Evolutionary conservation across 2,329 filamentous ascomycete species (phyloP).

Genomic region (Pseudogymnoascus sp.): DNA sequence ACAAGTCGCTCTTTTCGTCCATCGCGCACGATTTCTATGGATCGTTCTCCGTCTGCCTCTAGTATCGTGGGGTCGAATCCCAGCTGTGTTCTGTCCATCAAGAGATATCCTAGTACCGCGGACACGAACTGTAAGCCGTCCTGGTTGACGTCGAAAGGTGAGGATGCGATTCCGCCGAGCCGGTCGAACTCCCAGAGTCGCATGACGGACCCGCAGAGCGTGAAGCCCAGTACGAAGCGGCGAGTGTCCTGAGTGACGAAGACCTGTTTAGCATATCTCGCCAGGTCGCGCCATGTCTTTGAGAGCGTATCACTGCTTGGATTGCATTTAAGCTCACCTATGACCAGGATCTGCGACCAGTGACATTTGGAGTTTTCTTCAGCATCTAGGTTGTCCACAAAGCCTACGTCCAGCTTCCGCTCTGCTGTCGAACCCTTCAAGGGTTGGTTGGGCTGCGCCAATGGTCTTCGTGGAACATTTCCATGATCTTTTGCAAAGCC

Average conservation of each 20-base stretch:
- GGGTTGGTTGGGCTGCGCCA: background rate
- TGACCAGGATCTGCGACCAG: constrained; percentile 39
- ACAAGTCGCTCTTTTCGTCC: constrained; percentile 34
- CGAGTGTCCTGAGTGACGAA: constrained; percentile 35
- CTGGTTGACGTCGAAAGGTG: constrained; percentile 40
- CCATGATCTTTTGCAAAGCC: background rate
- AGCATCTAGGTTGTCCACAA: constrained; percentile 27
- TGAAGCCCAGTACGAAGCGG: constrained; percentile 43
- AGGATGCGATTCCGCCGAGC: constrained; percentile 38
- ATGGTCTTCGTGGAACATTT: background rate
- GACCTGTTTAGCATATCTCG: constrained; percentile 39
- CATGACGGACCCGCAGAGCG: constrained; percentile 39
- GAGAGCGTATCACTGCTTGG: constrained; percentile 33
- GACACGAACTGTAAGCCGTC: constrained; percentile 35
- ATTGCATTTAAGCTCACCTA: constrained; percentile 41
- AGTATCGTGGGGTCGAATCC: constrained; percentile 40
- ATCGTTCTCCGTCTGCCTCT: constrained; percentile 26
- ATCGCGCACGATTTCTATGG: constrained; percentile 35
- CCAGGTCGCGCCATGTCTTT: constrained; percentile 35
- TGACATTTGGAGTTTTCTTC: constrained; percentile 25
- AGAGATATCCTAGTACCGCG: constrained; percentile 36
- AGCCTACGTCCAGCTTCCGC: constrained; percentile 31
- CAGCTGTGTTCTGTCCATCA: constrained; percentile 34
- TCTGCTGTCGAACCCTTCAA: constrained; percentile 24
- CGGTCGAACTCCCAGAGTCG: constrained; percentile 41